Evolutionary conservation across 352 stramenopile species (phyloP).

Genomic region (Phytophthora chlamydospora): DNA sequence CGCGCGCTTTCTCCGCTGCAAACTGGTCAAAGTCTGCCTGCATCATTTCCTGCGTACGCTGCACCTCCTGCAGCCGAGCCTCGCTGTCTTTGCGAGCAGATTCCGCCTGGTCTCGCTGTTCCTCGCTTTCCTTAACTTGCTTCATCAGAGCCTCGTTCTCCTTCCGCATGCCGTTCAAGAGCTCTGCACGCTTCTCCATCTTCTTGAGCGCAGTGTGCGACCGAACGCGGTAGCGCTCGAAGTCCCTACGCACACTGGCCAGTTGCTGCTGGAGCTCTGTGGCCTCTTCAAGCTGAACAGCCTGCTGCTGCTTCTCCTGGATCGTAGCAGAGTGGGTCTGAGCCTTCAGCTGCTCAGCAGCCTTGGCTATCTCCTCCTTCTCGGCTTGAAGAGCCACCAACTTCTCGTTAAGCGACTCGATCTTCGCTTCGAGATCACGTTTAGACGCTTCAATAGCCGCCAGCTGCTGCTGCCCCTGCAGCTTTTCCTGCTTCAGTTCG

Average conservation of each 20-base stretch:
- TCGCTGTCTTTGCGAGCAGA: slow-evolving; percentile 14
- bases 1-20: slow-evolving; percentile 28
- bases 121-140: slow-evolving; percentile 31
- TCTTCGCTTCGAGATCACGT: slow-evolving; percentile 22
- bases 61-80: slow-evolving; percentile 34
- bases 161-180: slow-evolving; percentile 82
- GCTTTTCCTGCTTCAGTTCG: slow-evolving; percentile 24
- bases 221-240: slow-evolving; percentile 69
- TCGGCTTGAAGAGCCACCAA: slow-evolving; percentile 21
- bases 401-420: slow-evolving; percentile 35
- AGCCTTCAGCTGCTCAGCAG: slow-evolving; percentile 17
- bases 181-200: slow-evolving; percentile 77
- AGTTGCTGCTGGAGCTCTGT: slow-evolving; percentile 44
- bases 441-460: slow-evolving; percentile 23
- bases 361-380: slow-evolving; percentile 23
- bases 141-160: slow-evolving; percentile 62
- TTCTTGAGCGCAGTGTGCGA: slow-evolving; percentile 83
- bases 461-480: slow-evolving; percentile 21
- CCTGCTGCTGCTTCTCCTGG: slow-evolving; percentile 30
- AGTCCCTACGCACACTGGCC: slow-evolving; percentile 48
- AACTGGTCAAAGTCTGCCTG: slow-evolving; percentile 50
- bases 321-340: slow-evolving; percentile 29
- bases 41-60: slow-evolving; percentile 36
- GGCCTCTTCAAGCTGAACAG: slow-evolving; percentile 34
- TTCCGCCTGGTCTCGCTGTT: slow-evolving; percentile 23